Conservation (phyloP, 2,329 filamentous ascomycete species). For the Claviceps citrina region DNA sequence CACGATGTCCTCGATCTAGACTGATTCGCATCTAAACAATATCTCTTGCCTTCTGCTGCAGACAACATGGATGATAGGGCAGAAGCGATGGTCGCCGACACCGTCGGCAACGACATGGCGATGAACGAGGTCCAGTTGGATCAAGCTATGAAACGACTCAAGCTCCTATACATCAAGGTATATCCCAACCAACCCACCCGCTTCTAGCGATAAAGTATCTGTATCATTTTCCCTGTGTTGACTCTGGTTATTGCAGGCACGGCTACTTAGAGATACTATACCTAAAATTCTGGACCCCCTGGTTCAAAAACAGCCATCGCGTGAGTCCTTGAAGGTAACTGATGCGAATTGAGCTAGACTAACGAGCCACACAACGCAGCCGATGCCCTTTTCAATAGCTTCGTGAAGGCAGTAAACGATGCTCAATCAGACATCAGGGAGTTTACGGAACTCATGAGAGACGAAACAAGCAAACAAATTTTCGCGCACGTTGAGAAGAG, state of each 20-base stretch:
- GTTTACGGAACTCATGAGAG: constrained; percentile 31
- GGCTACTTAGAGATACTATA: constrained; percentile 22
- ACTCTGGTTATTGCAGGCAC: constrained; percentile 15
- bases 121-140: constrained; percentile 36
- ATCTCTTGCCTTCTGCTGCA: background rate
- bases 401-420: constrained; percentile 30
- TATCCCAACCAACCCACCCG: background rate
- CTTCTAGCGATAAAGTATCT: background rate
- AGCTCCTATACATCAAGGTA: constrained; percentile 41
- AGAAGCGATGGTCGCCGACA: background rate
- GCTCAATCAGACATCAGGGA: constrained; percentile 36
- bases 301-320: constrained; percentile 31
- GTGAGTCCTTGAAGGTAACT: constrained; percentile 23
- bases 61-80: constrained; percentile 5
- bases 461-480: constrained; percentile 31
- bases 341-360: background rate
- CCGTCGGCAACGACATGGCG: constrained; percentile 5
- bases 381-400: constrained; percentile 31
- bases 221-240: constrained; percentile 3
- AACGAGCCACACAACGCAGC: constrained; percentile 22
- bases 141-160: constrained; percentile 33
- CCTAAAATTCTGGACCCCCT: constrained; percentile 31
- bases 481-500: constrained; percentile 39
- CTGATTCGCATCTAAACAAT: background rate
- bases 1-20: background rate